These are phyloP conservation scores for Nakaseomyces glabratus DNA, from an alignment of 1,139 yeast genomes.

Conservation along the genomic window DNA sequence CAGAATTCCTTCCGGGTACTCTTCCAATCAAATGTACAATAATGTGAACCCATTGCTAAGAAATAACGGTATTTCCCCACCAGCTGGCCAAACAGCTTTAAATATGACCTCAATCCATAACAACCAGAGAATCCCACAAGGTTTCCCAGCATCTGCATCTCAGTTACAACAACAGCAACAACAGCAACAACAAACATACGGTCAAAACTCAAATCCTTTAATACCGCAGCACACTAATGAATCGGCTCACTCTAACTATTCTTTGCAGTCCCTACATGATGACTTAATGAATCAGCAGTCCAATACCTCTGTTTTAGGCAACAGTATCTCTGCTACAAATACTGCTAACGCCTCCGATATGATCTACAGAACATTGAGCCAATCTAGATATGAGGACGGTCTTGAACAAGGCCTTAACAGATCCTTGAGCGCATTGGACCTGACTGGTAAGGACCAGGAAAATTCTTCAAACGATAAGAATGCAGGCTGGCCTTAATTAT, in stretches of 20 bases:
- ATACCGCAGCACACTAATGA: slow-evolving; percentile 30
- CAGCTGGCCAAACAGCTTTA: slow-evolving; percentile 16
- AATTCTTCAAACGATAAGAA: slow-evolving; percentile 11
- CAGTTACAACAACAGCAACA: slow-evolving; percentile 11
- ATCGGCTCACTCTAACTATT: slow-evolving; percentile 29
- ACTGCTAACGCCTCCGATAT: slow-evolving; percentile 14
- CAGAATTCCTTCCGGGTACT: slow-evolving; percentile 31
- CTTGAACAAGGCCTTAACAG: slow-evolving; percentile 28
- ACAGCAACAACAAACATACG: slow-evolving; percentile 9
- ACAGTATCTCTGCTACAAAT: slow-evolving; percentile 8
- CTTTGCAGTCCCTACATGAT: slow-evolving; percentile 28
- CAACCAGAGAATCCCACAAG: slow-evolving; percentile 16
- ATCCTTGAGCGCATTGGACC: slow-evolving; percentile 29
- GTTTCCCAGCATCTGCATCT: slow-evolving; percentile 10
- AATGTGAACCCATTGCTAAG: slow-evolving; percentile 27
- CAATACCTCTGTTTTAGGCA: slow-evolving; percentile 4
- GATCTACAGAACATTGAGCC: slow-evolving; percentile 15
- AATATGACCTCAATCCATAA: slow-evolving; percentile 13
- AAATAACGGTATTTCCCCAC: slow-evolving; percentile 26
- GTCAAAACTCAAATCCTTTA: slow-evolving; percentile 11
- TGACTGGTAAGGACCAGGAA: slow-evolving; percentile 12
- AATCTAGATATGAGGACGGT: slow-evolving; percentile 17
- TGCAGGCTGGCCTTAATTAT: slow-evolving; percentile 7
- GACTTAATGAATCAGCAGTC: slow-evolving; percentile 10
- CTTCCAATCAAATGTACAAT: slow-evolving; percentile 15